phyloP scores from a whole-genome alignment of 2,329 filamentous ascomycete genomes.

The Hypoxylon sp. region DNA sequence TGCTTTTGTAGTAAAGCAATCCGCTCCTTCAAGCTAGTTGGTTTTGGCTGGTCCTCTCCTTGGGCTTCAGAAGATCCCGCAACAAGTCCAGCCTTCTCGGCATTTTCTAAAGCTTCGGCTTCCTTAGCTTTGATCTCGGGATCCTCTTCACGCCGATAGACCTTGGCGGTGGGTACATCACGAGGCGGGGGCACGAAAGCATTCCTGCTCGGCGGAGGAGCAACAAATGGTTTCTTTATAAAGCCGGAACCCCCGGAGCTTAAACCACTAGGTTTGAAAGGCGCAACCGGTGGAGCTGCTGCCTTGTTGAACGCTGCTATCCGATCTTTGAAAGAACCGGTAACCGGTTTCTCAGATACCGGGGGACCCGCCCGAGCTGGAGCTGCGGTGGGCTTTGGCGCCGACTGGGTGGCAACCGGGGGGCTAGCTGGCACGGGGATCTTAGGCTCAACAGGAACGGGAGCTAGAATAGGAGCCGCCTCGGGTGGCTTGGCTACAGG shows the following conservation, averaged over 20 bases:
- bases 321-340: slow-evolving; percentile 89
- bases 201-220: slow-evolving; percentile 91
- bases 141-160: slow-evolving; percentile 90
- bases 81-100: slow-evolving; percentile 74
- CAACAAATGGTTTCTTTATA: slow-evolving; percentile 96
- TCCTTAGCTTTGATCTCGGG: slow-evolving; percentile 75
- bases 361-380: slow-evolving; percentile 73
- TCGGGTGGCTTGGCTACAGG: slow-evolving; percentile 54
- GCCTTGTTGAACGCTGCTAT: slow-evolving; percentile 98
- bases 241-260: slow-evolving; percentile 73
- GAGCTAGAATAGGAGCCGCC: slow-evolving; percentile 53
- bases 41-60: slow-evolving; percentile 86
- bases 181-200: slow-evolving; percentile 84
- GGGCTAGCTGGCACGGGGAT: slow-evolving; percentile 54
- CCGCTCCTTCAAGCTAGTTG: slow-evolving; percentile 91
- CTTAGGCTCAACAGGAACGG: slow-evolving; percentile 51
- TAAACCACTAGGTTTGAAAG: slow-evolving; percentile 82
- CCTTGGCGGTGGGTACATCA: slow-evolving; percentile 76
- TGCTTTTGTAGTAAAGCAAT: slow-evolving; percentile 95
- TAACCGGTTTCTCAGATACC: slow-evolving; percentile 76
- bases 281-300: slow-evolving; percentile 85
- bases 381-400: slow-evolving; percentile 55
- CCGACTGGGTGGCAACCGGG: slow-evolving; percentile 55
- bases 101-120: slow-evolving; percentile 73
- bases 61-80: slow-evolving; percentile 59